Conservation (phyloP, 2,329 filamentous ascomycete species). For the Alternaria ethzedia region DNA sequence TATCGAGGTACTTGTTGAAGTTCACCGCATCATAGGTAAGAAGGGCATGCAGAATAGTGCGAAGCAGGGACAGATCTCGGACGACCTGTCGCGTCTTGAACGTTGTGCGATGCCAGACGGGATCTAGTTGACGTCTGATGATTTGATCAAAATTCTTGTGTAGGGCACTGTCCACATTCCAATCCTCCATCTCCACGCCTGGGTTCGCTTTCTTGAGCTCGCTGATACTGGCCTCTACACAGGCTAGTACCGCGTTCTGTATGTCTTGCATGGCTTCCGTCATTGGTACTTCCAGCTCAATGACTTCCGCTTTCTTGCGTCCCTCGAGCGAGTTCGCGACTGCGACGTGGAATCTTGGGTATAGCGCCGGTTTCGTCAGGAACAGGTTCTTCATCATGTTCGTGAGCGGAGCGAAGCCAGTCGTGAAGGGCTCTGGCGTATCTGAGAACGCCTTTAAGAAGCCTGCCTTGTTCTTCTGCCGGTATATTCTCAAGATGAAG, state of each 20-base stretch:
- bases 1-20: slow-evolving; percentile 92
- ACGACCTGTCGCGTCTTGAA: slow-evolving; percentile 96
- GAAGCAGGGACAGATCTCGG: slow-evolving; percentile 81
- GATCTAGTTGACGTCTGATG: slow-evolving; percentile 87
- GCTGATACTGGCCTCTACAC: slow-evolving; percentile 91
- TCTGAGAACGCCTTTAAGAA: slow-evolving; percentile 98
- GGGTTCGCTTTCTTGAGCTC: slow-evolving; percentile 91
- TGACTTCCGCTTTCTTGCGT: slow-evolving; percentile 91
- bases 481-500: slow-evolving; percentile 91
- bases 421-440: slow-evolving; percentile 86
- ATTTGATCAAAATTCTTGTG: slow-evolving; percentile 91
- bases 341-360: slow-evolving; percentile 90
- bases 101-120: slow-evolving; percentile 95
- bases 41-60: slow-evolving; percentile 79
- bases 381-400: slow-evolving; percentile 94
- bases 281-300: slow-evolving; percentile 96
- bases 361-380: slow-evolving; percentile 84
- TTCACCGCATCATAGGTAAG: slow-evolving; percentile 88
- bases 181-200: slow-evolving; percentile 93
- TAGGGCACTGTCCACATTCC: slow-evolving; percentile 91
- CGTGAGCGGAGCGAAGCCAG: slow-evolving; percentile 84
- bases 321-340: slow-evolving; percentile 91
- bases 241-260: slow-evolving; percentile 93
- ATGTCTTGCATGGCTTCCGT: slow-evolving; percentile 92
- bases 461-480: slow-evolving; percentile 91